phyloP scores from a whole-genome alignment of 2,329 filamentous ascomycete species.

The Sclerotiophoma versabilis region DNA sequence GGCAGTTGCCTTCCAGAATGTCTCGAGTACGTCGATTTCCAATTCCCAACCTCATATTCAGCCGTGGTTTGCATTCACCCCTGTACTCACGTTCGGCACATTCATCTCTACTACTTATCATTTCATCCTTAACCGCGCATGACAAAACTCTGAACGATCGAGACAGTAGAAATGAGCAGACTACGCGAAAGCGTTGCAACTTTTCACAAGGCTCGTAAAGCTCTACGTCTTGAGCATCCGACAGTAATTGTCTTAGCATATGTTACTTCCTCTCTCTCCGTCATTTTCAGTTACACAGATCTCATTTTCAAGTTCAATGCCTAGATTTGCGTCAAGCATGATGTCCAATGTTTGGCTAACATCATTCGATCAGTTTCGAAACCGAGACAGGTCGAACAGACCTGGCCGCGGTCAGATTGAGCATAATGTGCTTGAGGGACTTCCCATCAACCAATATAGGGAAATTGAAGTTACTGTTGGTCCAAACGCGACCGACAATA shows the following conservation, averaged over 20 bases:
- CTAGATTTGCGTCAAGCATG: background rate
- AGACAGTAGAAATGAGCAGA: background rate
- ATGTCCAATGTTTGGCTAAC: conserved; percentile 23
- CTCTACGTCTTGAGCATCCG: background rate
- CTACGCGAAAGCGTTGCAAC: background rate
- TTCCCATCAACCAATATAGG: conserved; percentile 91
- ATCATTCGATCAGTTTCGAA: conserved; percentile 57
- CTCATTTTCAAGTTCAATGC: background rate
- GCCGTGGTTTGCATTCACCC: background rate
- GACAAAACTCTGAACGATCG: background rate
- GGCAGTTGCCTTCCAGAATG: conserved; percentile 32
- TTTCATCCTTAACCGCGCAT: background rate
- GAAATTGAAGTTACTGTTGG: conserved; percentile 71
- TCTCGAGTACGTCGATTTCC: conserved; percentile 43
- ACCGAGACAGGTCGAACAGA: conserved; percentile 64
- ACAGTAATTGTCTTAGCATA: background rate
- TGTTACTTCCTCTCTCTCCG: background rate
- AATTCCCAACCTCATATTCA: background rate
- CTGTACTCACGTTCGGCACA: background rate
- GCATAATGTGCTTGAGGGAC: conserved; percentile 73
- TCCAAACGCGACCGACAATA: conserved; percentile 70
- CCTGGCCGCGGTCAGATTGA: conserved; percentile 66
- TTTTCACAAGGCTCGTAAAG: background rate
- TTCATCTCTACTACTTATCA: background rate
- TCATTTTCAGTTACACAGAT: background rate